Base-by-base conservation (phyloP, 495 filamentous ascomycete species). In the Xylaria acuta region DNA sequence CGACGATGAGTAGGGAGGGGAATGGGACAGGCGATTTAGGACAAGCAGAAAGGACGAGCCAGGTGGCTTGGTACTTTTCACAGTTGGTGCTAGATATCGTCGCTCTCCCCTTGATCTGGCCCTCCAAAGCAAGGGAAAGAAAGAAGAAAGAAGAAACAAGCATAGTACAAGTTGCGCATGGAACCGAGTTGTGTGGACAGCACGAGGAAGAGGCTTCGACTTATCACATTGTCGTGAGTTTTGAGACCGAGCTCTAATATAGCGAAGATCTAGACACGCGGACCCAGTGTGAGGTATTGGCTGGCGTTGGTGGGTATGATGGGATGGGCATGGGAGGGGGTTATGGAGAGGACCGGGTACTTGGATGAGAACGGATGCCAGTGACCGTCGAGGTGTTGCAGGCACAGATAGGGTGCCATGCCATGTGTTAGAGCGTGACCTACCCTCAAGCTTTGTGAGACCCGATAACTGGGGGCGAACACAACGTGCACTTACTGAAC, bases 11-110 rank as follows among this genome's bases (percentile, higher is more conserved):
- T 59, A 32, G 71, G 62, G 53, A 32, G 71, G 62, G 53, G 45
- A 66, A 71, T 72, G 41, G 72, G 58, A 68, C 41, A 60, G 56
- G 40, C 43, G 30, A 38, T 38, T 43, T 43, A 43, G 51, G 73
- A 70, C 72, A 75, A 70, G 34, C 70, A 73, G 16, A 25, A 34
- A 49, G 63, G 40, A 34, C 32, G 16, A 27, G 36, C 38, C 8
- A 27, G 60, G 38, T 43, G 43, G 41, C 25, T 18, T 32, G 3
- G 30, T 32, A 27, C 27, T 25, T 27, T 49, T 64, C 25, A 11
- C 41, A 36, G 27, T 45, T 12, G 63, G 20, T 45, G 43, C 34
- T 54, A 18, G 64, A 38, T 41, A 25, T 40, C 2, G 16, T 67
- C 49, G n/a, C 3, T 20, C 20, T 41, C 22, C 3, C n/a, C n/a